These are phyloP conservation scores for Nectriaceae sp. DNA, from an alignment of 2,329 filamentous ascomycete genomes.

Conservation along the genomic window DNA sequence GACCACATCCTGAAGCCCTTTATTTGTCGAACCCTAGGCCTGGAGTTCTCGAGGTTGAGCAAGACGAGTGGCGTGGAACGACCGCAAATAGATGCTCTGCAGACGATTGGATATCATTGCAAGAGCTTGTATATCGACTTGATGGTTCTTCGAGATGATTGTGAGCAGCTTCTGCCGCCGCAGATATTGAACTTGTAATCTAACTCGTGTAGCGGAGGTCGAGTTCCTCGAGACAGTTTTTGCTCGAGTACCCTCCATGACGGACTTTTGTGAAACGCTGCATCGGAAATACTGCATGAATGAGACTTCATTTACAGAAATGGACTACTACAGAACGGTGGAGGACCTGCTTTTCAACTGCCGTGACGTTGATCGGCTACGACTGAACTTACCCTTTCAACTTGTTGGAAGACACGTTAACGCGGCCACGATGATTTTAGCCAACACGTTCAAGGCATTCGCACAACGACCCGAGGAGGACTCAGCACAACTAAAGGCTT, in stretches of 20 bases:
- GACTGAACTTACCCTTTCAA: constrained; percentile 54
- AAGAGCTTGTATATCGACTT: constrained; percentile 53
- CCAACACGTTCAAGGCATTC: constrained; percentile 52
- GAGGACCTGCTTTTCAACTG: constrained; percentile 46
- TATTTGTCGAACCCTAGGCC: constrained; percentile 48
- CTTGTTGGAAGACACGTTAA: constrained; percentile 47
- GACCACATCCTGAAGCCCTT: constrained; percentile 48
- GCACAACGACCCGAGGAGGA: constrained; percentile 47
- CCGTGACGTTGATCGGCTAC: constrained; percentile 47
- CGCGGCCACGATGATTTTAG: constrained; percentile 53
- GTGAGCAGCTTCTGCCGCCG: constrained; percentile 33
- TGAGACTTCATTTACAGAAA: constrained; percentile 50
- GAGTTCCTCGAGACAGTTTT: constrained; percentile 50
- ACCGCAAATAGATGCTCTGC: constrained; percentile 43
- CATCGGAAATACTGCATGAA: constrained; percentile 50
- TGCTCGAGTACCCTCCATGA: constrained; percentile 46
- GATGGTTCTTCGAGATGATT: constrained; percentile 54
- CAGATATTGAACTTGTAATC: not conserved
- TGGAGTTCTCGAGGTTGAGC: constrained; percentile 53
- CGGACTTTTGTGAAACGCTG: constrained; percentile 44
- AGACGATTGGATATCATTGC: constrained; percentile 49
- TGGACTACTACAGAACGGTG: constrained; percentile 45
- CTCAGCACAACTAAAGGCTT: constrained; percentile 42
- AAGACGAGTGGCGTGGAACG: constrained; percentile 33
- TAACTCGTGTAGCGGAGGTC: constrained; percentile 45